These are phyloP conservation scores for Trichoderma semiorbis DNA, from an alignment of 2,329 filamentous ascomycete species.

Conservation along the genomic window DNA sequence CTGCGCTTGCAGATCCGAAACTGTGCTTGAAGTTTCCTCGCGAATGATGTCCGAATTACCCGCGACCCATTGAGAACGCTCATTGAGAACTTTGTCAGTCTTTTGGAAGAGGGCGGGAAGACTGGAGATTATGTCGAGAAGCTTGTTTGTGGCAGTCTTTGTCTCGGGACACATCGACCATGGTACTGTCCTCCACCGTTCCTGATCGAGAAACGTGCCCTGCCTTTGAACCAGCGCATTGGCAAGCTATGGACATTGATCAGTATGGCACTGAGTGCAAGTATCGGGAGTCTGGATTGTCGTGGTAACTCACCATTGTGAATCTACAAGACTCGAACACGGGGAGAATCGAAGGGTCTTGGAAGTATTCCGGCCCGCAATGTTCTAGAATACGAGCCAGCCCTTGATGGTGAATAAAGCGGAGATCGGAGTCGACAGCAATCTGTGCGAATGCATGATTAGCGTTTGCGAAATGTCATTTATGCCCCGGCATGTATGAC, in stretches of 20 bases:
- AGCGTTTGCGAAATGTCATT: neutral
- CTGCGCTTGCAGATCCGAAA: neutral
- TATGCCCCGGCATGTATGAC: neutral
- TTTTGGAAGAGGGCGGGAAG: neutral
- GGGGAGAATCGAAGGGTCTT: neutral
- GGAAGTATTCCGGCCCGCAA: neutral
- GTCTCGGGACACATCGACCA: neutral
- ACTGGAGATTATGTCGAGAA: neutral
- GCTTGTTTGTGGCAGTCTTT: neutral
- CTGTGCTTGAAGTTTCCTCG: neutral
- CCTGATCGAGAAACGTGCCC: neutral
- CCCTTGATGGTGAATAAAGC: neutral
- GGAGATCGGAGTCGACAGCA: neutral
- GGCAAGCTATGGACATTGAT: neutral
- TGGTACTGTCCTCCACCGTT: neutral
- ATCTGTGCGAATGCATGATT: neutral
- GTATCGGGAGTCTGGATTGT: neutral
- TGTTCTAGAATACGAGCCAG: neutral
- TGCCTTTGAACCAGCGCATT: slow-evolving; percentile 2
- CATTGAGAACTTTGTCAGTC: neutral
- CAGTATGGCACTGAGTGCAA: neutral
- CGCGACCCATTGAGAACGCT: neutral
- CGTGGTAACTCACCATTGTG: neutral
- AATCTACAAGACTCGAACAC: neutral
- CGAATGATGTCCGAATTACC: neutral